phyloP scores from a whole-genome alignment of 257 asterid genomes.

The Solanum tacnaense region DNA sequence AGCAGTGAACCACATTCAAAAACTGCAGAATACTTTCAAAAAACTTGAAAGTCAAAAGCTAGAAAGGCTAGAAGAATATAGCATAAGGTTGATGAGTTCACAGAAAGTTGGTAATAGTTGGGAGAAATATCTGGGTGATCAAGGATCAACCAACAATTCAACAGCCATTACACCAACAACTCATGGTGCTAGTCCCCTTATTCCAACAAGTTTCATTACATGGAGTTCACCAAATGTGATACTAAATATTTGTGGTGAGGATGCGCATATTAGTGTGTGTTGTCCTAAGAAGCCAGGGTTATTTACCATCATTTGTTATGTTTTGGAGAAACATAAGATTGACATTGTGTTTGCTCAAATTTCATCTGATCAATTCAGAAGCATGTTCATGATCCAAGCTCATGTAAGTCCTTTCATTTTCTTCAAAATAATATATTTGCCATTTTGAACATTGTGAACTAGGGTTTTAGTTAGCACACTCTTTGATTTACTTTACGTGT shows the following conservation, averaged over 20 bases:
- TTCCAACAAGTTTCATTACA: constrained; percentile 7
- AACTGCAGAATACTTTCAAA: constrained; percentile 20
- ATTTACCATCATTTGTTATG: constrained; percentile 6
- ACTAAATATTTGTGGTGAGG: constrained; percentile 15
- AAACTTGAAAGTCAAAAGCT: constrained; percentile 39
- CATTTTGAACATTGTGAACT: background rate
- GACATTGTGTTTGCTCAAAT: constrained; percentile 24
- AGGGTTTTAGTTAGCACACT: background rate
- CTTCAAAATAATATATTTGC: too few species aligned
- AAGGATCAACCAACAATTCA: constrained; percentile 15
- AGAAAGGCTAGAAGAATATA: constrained; percentile 10
- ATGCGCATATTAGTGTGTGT: constrained; percentile 23
- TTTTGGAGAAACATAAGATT: constrained; percentile 29
- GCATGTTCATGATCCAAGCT: constrained; percentile 24
- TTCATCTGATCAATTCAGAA: constrained; percentile 13
- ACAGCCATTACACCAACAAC: background rate
- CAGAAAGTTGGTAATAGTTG: constrained; percentile 9
- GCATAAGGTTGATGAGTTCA: background rate
- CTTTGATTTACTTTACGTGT: background rate
- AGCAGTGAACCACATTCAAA: constrained; percentile 41
- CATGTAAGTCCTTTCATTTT: background rate
- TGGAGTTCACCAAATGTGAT: constrained; percentile 26
- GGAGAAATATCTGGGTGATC: constrained; percentile 44
- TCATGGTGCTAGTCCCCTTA: background rate
- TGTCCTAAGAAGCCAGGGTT: constrained; percentile 16